Conservation (phyloP, 2,329 filamentous ascomycete genomes). For the Monosporascus sp. region DNA sequence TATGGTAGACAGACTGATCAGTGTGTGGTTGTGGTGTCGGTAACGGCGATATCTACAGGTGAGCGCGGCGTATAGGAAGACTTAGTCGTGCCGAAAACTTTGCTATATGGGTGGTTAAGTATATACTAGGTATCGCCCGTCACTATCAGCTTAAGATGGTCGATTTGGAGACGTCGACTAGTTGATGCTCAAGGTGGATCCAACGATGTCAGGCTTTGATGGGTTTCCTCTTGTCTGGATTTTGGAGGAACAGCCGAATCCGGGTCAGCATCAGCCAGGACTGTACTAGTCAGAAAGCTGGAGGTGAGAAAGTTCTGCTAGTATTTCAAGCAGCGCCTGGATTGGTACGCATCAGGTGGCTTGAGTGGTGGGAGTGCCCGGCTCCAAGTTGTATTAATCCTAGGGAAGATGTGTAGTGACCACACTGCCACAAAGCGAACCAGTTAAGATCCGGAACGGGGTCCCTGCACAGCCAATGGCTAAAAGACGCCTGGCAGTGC, state of each 20-base stretch:
- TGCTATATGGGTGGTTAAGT: neutral
- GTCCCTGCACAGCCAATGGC: conserved; percentile 34
- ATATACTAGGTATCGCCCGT: neutral
- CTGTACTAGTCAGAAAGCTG: conserved; percentile 13
- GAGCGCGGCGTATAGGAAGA: neutral
- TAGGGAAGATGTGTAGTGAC: conserved; percentile 20
- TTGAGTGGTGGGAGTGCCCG: conserved; percentile 19
- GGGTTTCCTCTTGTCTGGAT: neutral
- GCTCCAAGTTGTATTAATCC: conserved; percentile 19
- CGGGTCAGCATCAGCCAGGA: conserved; percentile 6
- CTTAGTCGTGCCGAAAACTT: neutral
- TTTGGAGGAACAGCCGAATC: neutral
- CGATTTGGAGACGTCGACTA: neutral
- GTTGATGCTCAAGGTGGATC: neutral
- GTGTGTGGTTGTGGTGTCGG: neutral
- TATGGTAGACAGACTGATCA: neutral
- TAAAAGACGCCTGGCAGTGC: conserved; percentile 25
- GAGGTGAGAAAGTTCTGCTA: conserved; percentile 18
- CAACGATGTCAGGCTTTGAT: neutral
- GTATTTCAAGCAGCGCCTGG: conserved; percentile 19
- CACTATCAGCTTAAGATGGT: neutral
- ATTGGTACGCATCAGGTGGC: conserved; percentile 25
- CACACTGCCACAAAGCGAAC: conserved; percentile 30
- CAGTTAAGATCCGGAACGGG: conserved; percentile 32
- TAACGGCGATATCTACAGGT: neutral